Evolutionary conservation across 2,329 filamentous ascomycete genomes (phyloP), one percentile per base, ranked within the genome.

Genomic region (Pseudofabraea citricarpa): DNA sequence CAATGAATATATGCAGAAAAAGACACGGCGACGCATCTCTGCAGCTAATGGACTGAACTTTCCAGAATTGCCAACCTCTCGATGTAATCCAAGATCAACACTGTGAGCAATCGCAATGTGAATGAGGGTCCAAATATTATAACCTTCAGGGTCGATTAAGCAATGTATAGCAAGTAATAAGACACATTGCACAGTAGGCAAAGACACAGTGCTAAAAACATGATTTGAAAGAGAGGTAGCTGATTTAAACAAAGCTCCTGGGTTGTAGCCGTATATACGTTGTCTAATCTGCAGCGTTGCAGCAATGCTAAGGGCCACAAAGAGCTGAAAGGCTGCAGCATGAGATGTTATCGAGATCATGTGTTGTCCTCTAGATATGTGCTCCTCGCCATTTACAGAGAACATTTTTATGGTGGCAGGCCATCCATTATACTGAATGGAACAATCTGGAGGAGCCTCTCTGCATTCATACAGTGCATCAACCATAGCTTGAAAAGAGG

Each of bases 71-170:
- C 41, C 16, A n/a, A 57, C 54, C 42, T 65, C 62, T 24, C 62
- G 54, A 40, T 68, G 64, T 4, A 68, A 50, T 5, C 65, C 64
- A 6, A 67, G 42, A 29, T 68, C 65, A 6, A 68, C 55, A 19
- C 60, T 63, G 43, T 67, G 58, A 1, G 64, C 63, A 47, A 65
- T 59, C 5, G 60, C 64, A 36, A 66, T 48, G 40, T 67, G 61
- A 0, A 53, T 50, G 4, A 66, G 44, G 0, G 64, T 66, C 63
- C 64, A 67, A 1, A 66, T 53, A 36, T 66, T 62, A 6, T 62
- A 45, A 22, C 60, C 61, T 2, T 58, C 58, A 1, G 63, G 64
- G 1, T 56, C 60, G 4, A 63, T 49, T 39, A 66, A 54, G 33
- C 61, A 59, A 38, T 65, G 61, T 1, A 60, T 52, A 2, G 56